These are phyloP conservation scores for Paratinospora sagittata DNA, from an alignment of 164 flowering plant species.

Conservation along the genomic window DNA sequence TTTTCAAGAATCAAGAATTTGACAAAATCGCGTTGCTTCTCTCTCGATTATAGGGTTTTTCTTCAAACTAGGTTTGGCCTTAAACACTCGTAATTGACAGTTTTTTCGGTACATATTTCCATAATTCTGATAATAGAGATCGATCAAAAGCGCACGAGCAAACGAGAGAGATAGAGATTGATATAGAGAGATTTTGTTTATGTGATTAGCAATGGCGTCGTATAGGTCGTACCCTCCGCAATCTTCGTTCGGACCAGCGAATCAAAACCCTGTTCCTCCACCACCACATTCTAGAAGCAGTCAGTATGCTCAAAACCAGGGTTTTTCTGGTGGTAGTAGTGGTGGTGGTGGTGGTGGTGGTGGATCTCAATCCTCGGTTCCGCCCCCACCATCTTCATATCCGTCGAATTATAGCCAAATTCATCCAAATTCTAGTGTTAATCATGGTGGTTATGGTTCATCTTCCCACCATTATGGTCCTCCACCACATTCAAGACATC, in stretches of 20 bases:
- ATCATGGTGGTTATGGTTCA: slow-evolving; percentile 27
- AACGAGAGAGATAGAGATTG: no score
- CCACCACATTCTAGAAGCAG: slow-evolving; percentile 29
- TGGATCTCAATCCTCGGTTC: not conserved
- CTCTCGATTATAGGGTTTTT: no score
- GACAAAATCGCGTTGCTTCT: no score
- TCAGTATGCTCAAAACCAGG: slow-evolving; percentile 46
- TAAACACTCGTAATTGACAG: no score
- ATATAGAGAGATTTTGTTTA: not conserved
- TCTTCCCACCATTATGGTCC: slow-evolving; percentile 30
- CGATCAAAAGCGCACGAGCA: no score
- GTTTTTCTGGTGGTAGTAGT: slow-evolving; percentile 9
- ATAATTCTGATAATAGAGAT: no score
- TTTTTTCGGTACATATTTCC: no score
- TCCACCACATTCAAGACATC: slow-evolving; percentile 9
- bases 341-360: not conserved
- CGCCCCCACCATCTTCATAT: slow-evolving; percentile 22
- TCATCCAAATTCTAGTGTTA: slow-evolving; percentile 30
- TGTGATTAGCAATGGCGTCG: slow-evolving; percentile 48
- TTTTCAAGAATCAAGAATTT: no score
- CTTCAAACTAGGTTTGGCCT: no score
- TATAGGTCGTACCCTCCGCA: slow-evolving; percentile 63
- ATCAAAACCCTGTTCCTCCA: slow-evolving; percentile 29
- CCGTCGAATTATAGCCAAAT: slow-evolving; percentile 30
- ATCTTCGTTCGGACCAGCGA: slow-evolving; percentile 31